Conservation (phyloP, 2,329 filamentous ascomycete species). For the Colletotrichum acutatum region DNA sequence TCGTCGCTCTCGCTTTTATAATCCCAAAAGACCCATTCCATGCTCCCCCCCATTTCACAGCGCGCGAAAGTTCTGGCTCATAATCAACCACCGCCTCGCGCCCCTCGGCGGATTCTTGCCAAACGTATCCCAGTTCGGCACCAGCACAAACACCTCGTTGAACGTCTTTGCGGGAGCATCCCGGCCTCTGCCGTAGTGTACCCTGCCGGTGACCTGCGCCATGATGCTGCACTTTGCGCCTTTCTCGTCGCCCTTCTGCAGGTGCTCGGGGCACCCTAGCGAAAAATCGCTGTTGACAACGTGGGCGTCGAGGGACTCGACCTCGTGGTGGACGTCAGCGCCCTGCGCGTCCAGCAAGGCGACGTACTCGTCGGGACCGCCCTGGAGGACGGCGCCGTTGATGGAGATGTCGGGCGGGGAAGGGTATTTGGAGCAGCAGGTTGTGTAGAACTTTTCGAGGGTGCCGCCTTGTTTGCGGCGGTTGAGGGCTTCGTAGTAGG, state of each 20-base stretch:
- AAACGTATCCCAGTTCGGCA: conserved; percentile 76
- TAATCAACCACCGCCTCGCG: conserved; percentile 71
- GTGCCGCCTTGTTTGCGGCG: conserved; percentile 70
- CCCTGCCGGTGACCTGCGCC: conserved; percentile 78
- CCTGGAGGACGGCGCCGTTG: conserved; percentile 77
- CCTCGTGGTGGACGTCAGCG: conserved; percentile 72
- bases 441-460: conserved; percentile 78
- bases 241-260: conserved; percentile 53
- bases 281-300: conserved; percentile 77
- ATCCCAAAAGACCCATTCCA: no score
- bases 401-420: conserved; percentile 78
- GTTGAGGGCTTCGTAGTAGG: conserved; percentile 81
- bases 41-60: conserved; percentile 46
- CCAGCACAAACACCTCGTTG: conserved; percentile 83
- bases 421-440: conserved; percentile 62
- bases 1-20: no score
- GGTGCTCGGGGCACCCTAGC: conserved; percentile 63
- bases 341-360: conserved; percentile 74
- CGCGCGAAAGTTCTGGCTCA: conserved; percentile 77
- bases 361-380: conserved; percentile 71
- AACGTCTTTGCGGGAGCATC: conserved; percentile 76
- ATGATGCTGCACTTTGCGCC: conserved; percentile 74
- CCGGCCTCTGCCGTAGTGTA: conserved; percentile 73
- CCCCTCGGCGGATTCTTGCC: conserved; percentile 63
- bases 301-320: conserved; percentile 81